These are phyloP conservation scores for Globisporangium okanoganense DNA, from an alignment of 352 stramenopile genomes.

Conservation along the genomic window DNA sequence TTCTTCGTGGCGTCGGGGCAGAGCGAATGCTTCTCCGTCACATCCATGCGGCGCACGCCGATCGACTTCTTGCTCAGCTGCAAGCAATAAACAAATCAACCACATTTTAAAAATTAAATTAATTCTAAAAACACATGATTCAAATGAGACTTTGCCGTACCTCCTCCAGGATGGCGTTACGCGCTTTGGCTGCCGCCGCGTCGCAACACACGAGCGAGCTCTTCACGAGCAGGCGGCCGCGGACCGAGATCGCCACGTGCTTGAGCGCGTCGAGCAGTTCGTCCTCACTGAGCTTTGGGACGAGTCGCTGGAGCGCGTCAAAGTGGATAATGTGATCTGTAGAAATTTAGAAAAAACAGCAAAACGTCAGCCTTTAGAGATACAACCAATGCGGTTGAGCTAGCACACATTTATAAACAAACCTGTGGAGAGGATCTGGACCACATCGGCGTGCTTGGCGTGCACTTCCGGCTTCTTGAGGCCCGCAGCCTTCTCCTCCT, in stretches of 20 bases:
- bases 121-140: no score
- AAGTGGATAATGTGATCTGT: slow-evolving; percentile 47
- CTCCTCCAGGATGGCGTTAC: slow-evolving; percentile 51
- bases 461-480: slow-evolving; percentile 24
- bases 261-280: slow-evolving; percentile 38
- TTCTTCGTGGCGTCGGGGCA: slow-evolving; percentile 42
- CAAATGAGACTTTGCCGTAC: slow-evolving; percentile 25
- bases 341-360: not conserved
- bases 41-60: slow-evolving; percentile 40
- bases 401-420: not conserved
- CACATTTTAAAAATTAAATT: not conserved
- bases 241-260: slow-evolving; percentile 39
- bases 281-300: slow-evolving; percentile 31
- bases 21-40: slow-evolving; percentile 38
- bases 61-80: slow-evolving; percentile 32
- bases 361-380: not conserved
- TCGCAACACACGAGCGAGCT: slow-evolving; percentile 34
- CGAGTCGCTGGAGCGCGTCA: slow-evolving; percentile 32
- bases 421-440: slow-evolving; percentile 27
- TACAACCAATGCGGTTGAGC: not conserved
- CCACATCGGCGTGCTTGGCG: slow-evolving; percentile 21
- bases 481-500: slow-evolving; percentile 30
- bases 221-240: slow-evolving; percentile 35
- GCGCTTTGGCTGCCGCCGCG: slow-evolving; percentile 25
- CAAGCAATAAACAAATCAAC: not conserved